phyloP scores from a whole-genome alignment of 306 rosid genomes.

The Astragalus glycyphyllos region DNA sequence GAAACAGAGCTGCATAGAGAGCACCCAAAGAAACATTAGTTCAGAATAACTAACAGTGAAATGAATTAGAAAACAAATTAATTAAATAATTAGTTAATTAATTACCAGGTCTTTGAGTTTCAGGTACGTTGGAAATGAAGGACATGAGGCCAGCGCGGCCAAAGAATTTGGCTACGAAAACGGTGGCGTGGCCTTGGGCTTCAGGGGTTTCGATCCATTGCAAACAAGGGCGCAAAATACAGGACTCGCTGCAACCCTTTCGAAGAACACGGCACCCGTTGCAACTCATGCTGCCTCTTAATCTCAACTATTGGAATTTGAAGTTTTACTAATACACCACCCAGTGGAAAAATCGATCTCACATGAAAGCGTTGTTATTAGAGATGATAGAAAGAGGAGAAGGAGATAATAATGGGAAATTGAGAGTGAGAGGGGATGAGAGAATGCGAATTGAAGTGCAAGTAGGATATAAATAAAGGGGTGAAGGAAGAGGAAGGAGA shows the following conservation, averaged over 20 bases:
- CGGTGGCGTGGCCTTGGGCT: constrained; percentile 96
- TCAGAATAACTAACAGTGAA: background rate
- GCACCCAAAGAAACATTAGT: background rate
- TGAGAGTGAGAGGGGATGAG: background rate
- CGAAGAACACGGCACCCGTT: constrained; percentile 98
- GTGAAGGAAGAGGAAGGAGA: background rate
- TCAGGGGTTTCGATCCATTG: constrained; percentile 91
- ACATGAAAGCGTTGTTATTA: constrained; percentile 32
- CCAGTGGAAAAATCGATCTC: background rate
- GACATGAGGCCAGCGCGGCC: constrained; percentile 99
- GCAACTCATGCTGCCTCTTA: constrained; percentile 72
- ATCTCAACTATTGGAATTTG: background rate
- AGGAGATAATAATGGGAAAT: background rate
- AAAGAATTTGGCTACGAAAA: constrained; percentile 94
- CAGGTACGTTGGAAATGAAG: constrained; percentile 90
- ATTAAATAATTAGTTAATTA: constrained; percentile 1
- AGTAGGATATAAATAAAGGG: constrained; percentile 50
- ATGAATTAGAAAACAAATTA: background rate
- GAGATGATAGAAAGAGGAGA: background rate
- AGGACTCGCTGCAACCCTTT: constrained; percentile 94
- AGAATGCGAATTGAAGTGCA: constrained; percentile 32
- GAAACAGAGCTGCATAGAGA: constrained; percentile 68
- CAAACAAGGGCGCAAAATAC: constrained; percentile 83
- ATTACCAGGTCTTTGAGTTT: constrained; percentile 80
- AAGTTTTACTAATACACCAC: too few relatives aligned